Percentiles rank a stretch among this genome's conserved stretches.
Conservation (phyloP, 2,329 filamentous ascomycete genomes). For the Aspergillus aculeatus region DNA sequence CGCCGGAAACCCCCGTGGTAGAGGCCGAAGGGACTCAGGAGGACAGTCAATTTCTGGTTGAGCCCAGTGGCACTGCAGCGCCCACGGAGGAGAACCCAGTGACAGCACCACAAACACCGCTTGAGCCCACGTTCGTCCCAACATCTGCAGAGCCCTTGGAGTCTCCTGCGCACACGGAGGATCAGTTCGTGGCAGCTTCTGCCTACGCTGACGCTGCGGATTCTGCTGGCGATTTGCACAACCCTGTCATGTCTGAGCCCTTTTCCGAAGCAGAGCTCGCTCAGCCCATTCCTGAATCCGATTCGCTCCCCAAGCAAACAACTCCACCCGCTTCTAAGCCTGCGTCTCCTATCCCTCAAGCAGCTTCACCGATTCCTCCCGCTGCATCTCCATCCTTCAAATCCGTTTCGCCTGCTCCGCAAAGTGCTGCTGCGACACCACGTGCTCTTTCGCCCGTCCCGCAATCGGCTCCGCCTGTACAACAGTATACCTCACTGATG, state of each 20-base stretch:
- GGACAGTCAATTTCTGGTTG: constrained; percentile 7
- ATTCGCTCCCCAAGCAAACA: constrained; percentile 11
- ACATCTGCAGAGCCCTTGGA: constrained; percentile 16
- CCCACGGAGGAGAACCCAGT: constrained; percentile 20
- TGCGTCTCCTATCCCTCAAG: constrained; percentile 16
- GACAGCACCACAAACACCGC: constrained; percentile 24
- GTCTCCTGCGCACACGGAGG: constrained; percentile 33
- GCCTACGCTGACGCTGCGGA: constrained; percentile 19
- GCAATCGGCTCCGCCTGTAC: constrained; percentile 13
- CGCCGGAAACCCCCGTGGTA: constrained; percentile 13
- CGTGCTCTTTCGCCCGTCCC: constrained; percentile 11
- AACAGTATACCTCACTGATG: constrained; percentile 14
- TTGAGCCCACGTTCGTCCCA: constrained; percentile 21
- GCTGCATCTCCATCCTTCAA: constrained; percentile 16
- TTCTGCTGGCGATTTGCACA: constrained; percentile 15
- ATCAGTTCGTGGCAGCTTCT: constrained; percentile 28
- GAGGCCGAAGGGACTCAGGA: constrained; percentile 11
- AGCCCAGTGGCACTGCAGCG: constrained; percentile 12
- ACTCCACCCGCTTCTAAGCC: constrained; percentile 18
- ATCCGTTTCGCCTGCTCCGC: constrained; percentile 13
- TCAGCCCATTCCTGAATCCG: constrained; percentile 9
- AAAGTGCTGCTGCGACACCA: constrained; percentile 10
- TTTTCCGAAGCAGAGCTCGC: constrained; percentile 10
- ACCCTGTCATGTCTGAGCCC: constrained; percentile 12
- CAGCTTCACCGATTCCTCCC: constrained; percentile 10